Evolutionary conservation across 2,329 filamentous ascomycete species (phyloP).

Genomic region (Talaromyces funiculosus): DNA sequence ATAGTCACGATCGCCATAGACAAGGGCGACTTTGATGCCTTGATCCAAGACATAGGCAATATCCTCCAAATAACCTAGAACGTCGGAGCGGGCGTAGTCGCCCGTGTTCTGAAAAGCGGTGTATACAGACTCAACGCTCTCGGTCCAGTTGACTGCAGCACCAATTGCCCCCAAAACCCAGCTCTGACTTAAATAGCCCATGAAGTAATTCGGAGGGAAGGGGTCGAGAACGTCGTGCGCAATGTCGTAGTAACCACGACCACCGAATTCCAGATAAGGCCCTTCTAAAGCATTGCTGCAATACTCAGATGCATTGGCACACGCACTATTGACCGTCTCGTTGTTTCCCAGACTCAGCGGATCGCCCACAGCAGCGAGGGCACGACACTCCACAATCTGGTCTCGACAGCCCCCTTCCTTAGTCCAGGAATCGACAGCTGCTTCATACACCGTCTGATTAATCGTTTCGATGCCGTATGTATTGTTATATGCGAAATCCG

Average conservation of each 20-base stretch:
- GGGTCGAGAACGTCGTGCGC: slow-evolving; percentile 48
- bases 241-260: slow-evolving; percentile 55
- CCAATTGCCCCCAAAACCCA: slow-evolving; percentile 55
- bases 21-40: slow-evolving; percentile 52
- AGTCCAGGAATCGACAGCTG: slow-evolving; percentile 42
- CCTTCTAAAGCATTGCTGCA: slow-evolving; percentile 43
- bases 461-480: slow-evolving; percentile 53
- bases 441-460: slow-evolving; percentile 44
- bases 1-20: slow-evolving; percentile 57
- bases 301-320: slow-evolving; percentile 40
- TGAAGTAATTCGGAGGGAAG: slow-evolving; percentile 49
- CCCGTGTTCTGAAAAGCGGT: slow-evolving; percentile 44
- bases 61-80: slow-evolving; percentile 33
- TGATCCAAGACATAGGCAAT: slow-evolving; percentile 49
- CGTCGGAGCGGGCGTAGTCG: slow-evolving; percentile 45
- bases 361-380: slow-evolving; percentile 44
- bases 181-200: slow-evolving; percentile 53
- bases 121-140: slow-evolving; percentile 39
- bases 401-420: slow-evolving; percentile 50
- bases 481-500: slow-evolving; percentile 53
- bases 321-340: slow-evolving; percentile 41
- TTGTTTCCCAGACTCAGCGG: slow-evolving; percentile 46
- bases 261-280: slow-evolving; percentile 37
- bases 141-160: slow-evolving; percentile 55
- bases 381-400: slow-evolving; percentile 48